Evolutionary conservation across 768 basidiomycete genomes (phyloP), one percentile per base, ranked within the genome.

Genomic region (Psilocybe azurescens): DNA sequence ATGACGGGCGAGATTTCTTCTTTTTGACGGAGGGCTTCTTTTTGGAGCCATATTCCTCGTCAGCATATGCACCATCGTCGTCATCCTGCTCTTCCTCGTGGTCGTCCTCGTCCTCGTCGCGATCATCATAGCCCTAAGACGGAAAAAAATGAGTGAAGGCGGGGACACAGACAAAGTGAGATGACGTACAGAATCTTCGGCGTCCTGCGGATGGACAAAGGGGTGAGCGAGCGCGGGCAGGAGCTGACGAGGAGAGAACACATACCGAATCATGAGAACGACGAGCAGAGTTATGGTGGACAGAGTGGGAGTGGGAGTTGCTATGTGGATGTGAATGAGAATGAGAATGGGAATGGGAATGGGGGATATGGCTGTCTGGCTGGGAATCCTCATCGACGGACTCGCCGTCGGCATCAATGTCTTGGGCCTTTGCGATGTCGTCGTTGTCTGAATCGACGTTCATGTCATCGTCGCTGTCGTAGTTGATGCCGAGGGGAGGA

Each of bases 61-160:
- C 90, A 51, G 85, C 91, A 71, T 92, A 93, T 55, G 90, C 89
- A 64, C 83, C 89, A 70, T 93, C 91, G 61, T 88, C 89, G 18
- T 89, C 89, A 18, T 88, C 83, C 48, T 74, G 67, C 51, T 79
- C 82, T 1, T 85, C 80, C 4, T 86, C 86, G 57, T 89, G 87
- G 65, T 90, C 89, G 30, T 81, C 86, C 55, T 89, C 88, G 55
- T 87, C 87, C 64, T 90, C 89, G 32, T 81, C 89, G 74, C 86
- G 79, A 65, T 85, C 84, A 53, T 81, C 74, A 63, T 79, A 83
- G 61, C 77, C 83, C 84, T 83, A 66, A 50, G 69, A 53, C 69
- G 81, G 66, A 55, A 70, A 55, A 41, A 64, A 65, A 64, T 53
- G 59, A 58, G 28, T 63, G 24, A 59, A 59, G 24, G 65, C 66